Conservation (phyloP, 352 stramenopile species). For the Pythium sukuiense region DNA sequence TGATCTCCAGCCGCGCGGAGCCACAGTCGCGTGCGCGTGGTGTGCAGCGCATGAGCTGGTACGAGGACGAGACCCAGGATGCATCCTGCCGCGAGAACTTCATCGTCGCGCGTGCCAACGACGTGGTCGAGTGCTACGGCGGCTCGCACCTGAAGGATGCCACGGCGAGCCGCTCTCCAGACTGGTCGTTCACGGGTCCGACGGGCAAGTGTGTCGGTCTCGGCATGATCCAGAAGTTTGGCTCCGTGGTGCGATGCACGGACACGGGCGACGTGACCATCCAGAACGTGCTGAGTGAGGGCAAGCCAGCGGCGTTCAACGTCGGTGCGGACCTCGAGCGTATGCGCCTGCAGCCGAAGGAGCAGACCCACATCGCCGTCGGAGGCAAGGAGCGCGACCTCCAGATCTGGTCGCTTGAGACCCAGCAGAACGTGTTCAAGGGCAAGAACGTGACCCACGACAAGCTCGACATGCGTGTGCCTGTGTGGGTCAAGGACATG, state of each 20-base stretch:
- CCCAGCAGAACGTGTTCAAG: constrained; percentile 69
- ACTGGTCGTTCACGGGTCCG: constrained; percentile 46
- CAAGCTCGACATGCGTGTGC: constrained; percentile 86
- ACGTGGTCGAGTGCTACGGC: constrained; percentile 67
- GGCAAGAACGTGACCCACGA: constrained; percentile 88
- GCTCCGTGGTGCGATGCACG: constrained; percentile 71
- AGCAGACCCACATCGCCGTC: constrained; percentile 62
- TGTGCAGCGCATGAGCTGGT: constrained; percentile 65
- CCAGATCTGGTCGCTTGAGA: constrained; percentile 83
- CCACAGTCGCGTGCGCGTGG: constrained; percentile 46
- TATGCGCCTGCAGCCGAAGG: constrained; percentile 50
- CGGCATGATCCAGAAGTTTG: constrained; percentile 55
- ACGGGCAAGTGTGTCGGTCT: constrained; percentile 43
- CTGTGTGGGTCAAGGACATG: constrained; percentile 88
- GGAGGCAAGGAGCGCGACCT: constrained; percentile 85
- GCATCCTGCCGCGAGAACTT: constrained; percentile 43
- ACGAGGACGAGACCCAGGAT: constrained; percentile 46
- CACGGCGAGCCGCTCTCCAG: constrained; percentile 30
- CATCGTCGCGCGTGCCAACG: constrained; percentile 58
- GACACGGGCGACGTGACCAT: constrained; percentile 53
- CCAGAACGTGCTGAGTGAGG: constrained; percentile 44
- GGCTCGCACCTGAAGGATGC: constrained; percentile 39
- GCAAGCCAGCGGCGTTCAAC: constrained; percentile 52
- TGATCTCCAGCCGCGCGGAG: constrained; percentile 47
- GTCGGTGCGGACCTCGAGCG: constrained; percentile 48